Evolutionary conservation across 768 basidiomycete genomes (phyloP), one percentile per base, ranked within the genome.

Genomic region (Lentinula edodes): DNA sequence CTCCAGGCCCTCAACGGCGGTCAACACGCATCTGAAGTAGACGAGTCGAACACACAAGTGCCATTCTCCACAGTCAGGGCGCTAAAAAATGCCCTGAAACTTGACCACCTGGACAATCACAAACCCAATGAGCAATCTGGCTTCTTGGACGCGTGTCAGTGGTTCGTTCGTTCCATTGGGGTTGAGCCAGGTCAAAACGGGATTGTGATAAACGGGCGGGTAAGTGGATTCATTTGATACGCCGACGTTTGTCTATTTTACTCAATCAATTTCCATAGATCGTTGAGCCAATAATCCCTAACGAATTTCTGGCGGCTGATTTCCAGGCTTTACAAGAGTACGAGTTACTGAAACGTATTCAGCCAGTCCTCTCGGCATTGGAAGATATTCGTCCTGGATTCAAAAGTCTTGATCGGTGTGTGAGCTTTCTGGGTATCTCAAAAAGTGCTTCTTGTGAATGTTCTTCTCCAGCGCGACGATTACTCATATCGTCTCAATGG

Each of bases 191-290:
- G 88, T 0, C 73, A 87, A 61, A 77, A 77, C 20, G 91, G 81
- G 0, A 61, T 98, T 41, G 63, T 95, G 39, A 75, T 91, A 56
- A 97, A 97, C 66, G 96, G 95, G 28, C 79, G 95, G 36, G 93
- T 95, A 69, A 70, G 89, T 75, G 8, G 5, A 28, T 7, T 15
- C 62, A 2, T 23, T 8, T 61, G 28, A 18, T 28, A 18, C 3
- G 3, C 5, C 32, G 32, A 35, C 6, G 5, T 9, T 20, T 59
- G 53, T n/a, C 56, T 62, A 41, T 58, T 46, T 48, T 12, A 50
- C 61, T 63, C 65, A 52, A 62, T 51, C 35, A 12, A 38, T 6
- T 41, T 23, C 53, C 51, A 2, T 66, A 96, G 95, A 73, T 96
- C 56, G 75, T 98, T 32, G 91, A 92, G 0, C 92, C 93, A 0